Conservation (phyloP, 2,329 filamentous ascomycete genomes). For the Epichloe glyceriae region DNA sequence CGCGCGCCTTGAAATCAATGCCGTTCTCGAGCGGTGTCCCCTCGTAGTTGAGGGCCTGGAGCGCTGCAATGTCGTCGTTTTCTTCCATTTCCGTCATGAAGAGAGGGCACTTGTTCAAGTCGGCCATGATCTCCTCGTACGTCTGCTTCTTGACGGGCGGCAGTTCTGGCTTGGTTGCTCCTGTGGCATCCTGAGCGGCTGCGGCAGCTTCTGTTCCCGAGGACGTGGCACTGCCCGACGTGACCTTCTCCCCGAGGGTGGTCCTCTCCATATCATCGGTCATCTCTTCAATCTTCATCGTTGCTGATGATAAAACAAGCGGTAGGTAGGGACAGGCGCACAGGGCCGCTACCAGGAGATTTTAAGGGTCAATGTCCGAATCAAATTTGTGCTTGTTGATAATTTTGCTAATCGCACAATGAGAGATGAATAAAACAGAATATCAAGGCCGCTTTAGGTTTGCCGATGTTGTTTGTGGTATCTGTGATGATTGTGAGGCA, state of each 20-base stretch:
- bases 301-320: background rate
- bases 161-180: conserved; percentile 28
- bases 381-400: too few relatives aligned
- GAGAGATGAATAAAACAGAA: too few relatives aligned
- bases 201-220: background rate
- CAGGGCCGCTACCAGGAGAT: background rate
- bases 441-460: too few relatives aligned
- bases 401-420: too few relatives aligned
- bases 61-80: conserved; percentile 71
- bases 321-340: background rate
- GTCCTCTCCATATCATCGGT: conserved; percentile 26
- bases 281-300: conserved; percentile 30
- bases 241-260: conserved; percentile 11
- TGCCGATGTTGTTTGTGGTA: too few relatives aligned
- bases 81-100: conserved; percentile 95
- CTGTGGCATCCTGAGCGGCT: conserved; percentile 1
- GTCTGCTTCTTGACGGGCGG: conserved; percentile 36
- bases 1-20: conserved; percentile 75
- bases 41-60: conserved; percentile 86
- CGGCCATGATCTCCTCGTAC: conserved; percentile 41
- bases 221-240: background rate
- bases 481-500: too few relatives aligned
- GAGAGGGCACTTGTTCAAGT: conserved; percentile 55
- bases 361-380: too few relatives aligned
- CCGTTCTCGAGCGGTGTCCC: conserved; percentile 77